Base-by-base conservation (phyloP, 2,329 filamentous ascomycete species). In the Fusarium buxicola region DNA sequence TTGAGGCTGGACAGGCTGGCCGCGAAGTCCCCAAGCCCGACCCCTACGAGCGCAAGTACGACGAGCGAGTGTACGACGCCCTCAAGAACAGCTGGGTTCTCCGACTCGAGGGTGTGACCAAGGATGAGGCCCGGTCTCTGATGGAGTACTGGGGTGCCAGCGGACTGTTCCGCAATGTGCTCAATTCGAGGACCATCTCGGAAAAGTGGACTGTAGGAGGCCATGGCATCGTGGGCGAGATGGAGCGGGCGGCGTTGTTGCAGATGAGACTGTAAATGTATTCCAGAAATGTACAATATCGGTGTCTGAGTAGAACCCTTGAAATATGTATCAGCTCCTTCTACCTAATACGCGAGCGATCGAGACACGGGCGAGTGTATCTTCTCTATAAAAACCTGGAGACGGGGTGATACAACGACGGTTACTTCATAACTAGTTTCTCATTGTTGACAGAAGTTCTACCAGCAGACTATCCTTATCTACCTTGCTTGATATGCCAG, bases 71-170 rank as follows among this genome's bases (percentile, higher is more conserved):
- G 38, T 84, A 85, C 63, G 81, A 81, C 18, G 78, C 78, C 2
- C 76, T 89, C 48, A 76, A 81, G 61, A 80, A 80, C 39, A 79
- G 83, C 35, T 75, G 78, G 56, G 78, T 87, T 2, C 64, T 88
- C 49, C 82, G 85, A 16, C 73, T 97, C 16, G 82, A 84, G 36
- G 90, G 92, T 8, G 71, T 97, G 66, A 89, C 81, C 69, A 91
- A 89, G 77, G 78, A 83, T 2, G 94, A 98, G 78, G 88, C 92
- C 10, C 86, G 89, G 58, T 84, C 87, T 1, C 81, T 96, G 68
- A 89, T 98, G 87, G 93, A 97, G 80, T 98, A 97, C 79, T 98
- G 94, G 83, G 93, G 92, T 6, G 87, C 86, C 31, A 96, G 92
- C 75, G 95, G 94, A 11, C 82, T 97, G 73, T 75, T 96, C 72